Percentiles rank a stretch among this genome's conserved stretches.
phyloP scores from a whole-genome alignment of 495 filamentous ascomycete species.

The Schizothecium vesticola region DNA sequence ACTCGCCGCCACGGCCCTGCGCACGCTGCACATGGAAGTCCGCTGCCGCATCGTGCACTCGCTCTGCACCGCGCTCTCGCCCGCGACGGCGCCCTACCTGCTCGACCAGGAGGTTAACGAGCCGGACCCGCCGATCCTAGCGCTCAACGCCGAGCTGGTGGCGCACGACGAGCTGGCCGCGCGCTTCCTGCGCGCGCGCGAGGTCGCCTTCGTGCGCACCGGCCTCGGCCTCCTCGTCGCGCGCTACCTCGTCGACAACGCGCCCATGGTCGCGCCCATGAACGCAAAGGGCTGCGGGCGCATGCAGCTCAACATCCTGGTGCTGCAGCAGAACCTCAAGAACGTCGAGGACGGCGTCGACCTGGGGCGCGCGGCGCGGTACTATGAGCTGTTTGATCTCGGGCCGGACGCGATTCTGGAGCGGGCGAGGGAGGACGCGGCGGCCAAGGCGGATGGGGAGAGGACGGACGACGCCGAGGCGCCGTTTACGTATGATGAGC shows the following conservation, averaged over 20 bases:
- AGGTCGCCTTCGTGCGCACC: conserved; percentile 62
- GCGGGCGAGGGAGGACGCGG: conserved; percentile 53
- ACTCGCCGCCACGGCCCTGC: conserved; percentile 68
- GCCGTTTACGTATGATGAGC: conserved; percentile 70
- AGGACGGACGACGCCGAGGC: conserved; percentile 31
- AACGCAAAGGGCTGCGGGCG: conserved; percentile 62
- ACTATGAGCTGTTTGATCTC: conserved; percentile 71
- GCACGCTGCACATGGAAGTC: conserved; percentile 82
- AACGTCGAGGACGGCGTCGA: conserved; percentile 74
- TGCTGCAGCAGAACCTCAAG: conserved; percentile 91
- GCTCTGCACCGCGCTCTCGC: conserved; percentile 49
- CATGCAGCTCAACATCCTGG: conserved; percentile 85
- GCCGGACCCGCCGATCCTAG: conserved; percentile 70
- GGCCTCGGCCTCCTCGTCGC: conserved; percentile 54
- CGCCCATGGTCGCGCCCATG: conserved; percentile 42
- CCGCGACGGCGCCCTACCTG: conserved; percentile 60
- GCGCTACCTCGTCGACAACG: conserved; percentile 40
- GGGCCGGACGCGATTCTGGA: conserved; percentile 67
- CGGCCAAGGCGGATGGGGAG: conserved; percentile 20
- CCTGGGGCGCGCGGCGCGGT: conserved; percentile 65
- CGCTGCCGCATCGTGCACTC: conserved; percentile 74
- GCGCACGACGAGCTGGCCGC: conserved; percentile 76
- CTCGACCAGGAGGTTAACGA: conserved; percentile 68
- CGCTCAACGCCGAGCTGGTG: conserved; percentile 73
- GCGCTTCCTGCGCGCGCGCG: conserved; percentile 60